Base-by-base conservation (phyloP, 257 asterid species). In the Thymus mandschuricus region DNA sequence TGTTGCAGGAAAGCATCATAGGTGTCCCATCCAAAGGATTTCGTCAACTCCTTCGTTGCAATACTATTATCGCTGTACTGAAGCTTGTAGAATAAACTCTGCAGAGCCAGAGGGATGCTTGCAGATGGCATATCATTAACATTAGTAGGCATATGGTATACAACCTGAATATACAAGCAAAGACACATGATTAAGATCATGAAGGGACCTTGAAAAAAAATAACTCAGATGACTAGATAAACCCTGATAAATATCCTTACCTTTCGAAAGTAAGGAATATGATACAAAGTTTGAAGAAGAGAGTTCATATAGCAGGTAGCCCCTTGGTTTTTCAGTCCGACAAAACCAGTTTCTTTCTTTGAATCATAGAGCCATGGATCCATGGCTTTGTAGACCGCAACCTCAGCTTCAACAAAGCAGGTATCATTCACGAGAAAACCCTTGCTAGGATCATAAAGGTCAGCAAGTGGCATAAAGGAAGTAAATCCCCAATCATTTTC, bases 241-340 rank as follows among this genome's bases (percentile, higher is more conserved):
- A 43, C 30, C 44, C 66, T 49, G 40, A 70, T 11, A 55, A 68
- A 69, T 63, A 72, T 66, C 76, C 86, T 66, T 66, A 84, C 89
- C 86, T 84, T 82, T 73, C 89, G 77, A 75, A 84, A 84, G 68
- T 48, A 85, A 61, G 89, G 89, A 73, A 85, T 76, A 73, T 85
- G 86, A 77, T 79, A 85, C 30, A 85, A 66, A 15, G 85, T 79
- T 57, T 85, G 89, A 46, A 85, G 81, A 46, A 85, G 83, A 67
- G 89, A 85, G 74, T 85, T 85, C 89, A 85, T 80, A 75, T 85
- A 84, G 76, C 85, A 82, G 52, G 87, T 85, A 1, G 86, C 86
- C 69, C 86, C 89, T 76, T 85, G 86, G 71, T 85, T 82, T 57
- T 80, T 78, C 50, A 85, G 80, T 67, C 89, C 89, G 40, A 82